A percentile compares a stretch with the other conserved stretches of the same genome.
phyloP scores from a whole-genome alignment of 371 early-diverging fungal species.

The Entomophthora muscae region DNA sequence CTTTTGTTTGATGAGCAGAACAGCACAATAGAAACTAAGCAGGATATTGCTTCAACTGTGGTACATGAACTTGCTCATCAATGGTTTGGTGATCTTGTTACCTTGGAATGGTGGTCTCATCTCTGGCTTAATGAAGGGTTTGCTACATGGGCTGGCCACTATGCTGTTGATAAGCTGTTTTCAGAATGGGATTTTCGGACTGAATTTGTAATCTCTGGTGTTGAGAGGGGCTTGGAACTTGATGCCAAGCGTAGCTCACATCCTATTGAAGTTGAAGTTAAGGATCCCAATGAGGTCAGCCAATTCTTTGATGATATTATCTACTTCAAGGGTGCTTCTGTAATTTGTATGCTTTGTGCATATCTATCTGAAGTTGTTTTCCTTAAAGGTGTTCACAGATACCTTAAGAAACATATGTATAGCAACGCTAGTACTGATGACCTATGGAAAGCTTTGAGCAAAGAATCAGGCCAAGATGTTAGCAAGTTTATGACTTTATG shows the following conservation, averaged over 20 bases:
- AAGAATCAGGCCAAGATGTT: slow-evolving; percentile 45
- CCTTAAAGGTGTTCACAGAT: slow-evolving; percentile 50
- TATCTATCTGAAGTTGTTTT: slow-evolving; percentile 58
- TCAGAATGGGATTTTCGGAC: slow-evolving; percentile 64
- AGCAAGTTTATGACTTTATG: slow-evolving; percentile 62
- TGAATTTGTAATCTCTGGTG: slow-evolving; percentile 45
- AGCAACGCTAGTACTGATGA: slow-evolving; percentile 70
- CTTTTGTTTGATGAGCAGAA: slow-evolving; percentile 48
- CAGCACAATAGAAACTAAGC: slow-evolving; percentile 42
- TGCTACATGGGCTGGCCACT: slow-evolving; percentile 82
- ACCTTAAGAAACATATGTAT: slow-evolving; percentile 60
- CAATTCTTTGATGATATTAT: slow-evolving; percentile 69
- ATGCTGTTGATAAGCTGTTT: slow-evolving; percentile 56
- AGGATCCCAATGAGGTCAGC: slow-evolving; percentile 46
- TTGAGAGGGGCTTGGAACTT: slow-evolving; percentile 43
- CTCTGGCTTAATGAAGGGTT: slow-evolving; percentile 96
- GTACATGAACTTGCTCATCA: slow-evolving; percentile 91
- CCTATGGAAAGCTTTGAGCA: slow-evolving; percentile 62
- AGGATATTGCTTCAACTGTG: slow-evolving; percentile 64
- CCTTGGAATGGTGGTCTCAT: slow-evolving; percentile 69
- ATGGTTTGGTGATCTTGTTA: slow-evolving; percentile 96
- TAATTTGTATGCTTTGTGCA: slow-evolving; percentile 77
- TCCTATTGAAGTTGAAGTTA: slow-evolving; percentile 75
- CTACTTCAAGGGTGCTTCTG: slow-evolving; percentile 81
- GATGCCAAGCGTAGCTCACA: slow-evolving; percentile 74